Evolutionary conservation across 805 yeast species (phyloP).

Genomic region (Metschnikowia corniflorae): DNA sequence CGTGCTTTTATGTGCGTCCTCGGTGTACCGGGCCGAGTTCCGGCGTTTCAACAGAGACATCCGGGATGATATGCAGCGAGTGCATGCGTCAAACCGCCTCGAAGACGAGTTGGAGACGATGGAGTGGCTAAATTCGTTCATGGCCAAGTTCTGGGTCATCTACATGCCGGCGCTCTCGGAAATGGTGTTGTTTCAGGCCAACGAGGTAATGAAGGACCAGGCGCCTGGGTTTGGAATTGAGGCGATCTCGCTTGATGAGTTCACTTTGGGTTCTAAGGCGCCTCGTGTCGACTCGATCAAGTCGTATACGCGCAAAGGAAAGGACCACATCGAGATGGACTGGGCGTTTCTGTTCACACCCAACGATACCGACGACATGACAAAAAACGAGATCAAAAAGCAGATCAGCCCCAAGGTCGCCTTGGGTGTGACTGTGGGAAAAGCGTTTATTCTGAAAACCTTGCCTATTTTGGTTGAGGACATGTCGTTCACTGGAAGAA

Average conservation of each 20-base stretch:
- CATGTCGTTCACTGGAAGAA: conserved; percentile 70
- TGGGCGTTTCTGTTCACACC: conserved; percentile 83
- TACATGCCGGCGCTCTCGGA: conserved; percentile 84
- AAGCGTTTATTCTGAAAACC: conserved; percentile 71
- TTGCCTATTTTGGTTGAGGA: conserved; percentile 78
- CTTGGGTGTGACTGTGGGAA: conserved; percentile 76
- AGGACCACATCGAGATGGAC: conserved; percentile 72
- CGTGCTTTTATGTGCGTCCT: conserved; percentile 56
- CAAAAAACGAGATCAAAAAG: conserved; percentile 64
- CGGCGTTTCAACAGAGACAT: conserved; percentile 72
- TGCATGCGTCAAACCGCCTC: conserved; percentile 57
- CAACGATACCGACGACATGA: conserved; percentile 79
- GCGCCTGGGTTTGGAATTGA: conserved; percentile 86
- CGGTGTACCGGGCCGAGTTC: conserved; percentile 69
- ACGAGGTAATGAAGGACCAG: conserved; percentile 60
- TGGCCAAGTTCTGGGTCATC: conserved; percentile 82
- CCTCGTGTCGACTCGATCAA: conserved; percentile 71
- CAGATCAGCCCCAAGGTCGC: conserved; percentile 80
- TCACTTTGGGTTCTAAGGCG: conserved; percentile 77
- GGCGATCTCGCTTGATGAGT: conserved; percentile 66
- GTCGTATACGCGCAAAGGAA: conserved; percentile 68
- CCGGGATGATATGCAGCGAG: conserved; percentile 72
- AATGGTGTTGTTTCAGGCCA: conserved; percentile 67
- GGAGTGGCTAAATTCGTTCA: conserved; percentile 75
- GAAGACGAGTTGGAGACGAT: conserved; percentile 67